Evolutionary conservation across 148 eudicot genomes (phyloP), one percentile per base, ranked within the genome.

Genomic region (Silene uniflora): DNA sequence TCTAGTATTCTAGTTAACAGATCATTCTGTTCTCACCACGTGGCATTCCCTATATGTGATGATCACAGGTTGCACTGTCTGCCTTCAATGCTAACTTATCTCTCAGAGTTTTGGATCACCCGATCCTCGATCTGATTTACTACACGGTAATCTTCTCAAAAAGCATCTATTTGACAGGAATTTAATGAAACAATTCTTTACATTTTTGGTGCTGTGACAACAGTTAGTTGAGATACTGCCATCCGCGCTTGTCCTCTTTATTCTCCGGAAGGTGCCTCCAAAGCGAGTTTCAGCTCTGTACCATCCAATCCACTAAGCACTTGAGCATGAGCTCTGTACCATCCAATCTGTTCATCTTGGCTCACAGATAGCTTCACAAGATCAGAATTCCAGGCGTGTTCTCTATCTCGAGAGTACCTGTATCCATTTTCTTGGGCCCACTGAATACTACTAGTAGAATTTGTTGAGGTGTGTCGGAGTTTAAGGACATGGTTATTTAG

Each of bases 51-150:
- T 72, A 58, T 12, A 60, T 16, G 69, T 61, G 44, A 39, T 75
- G 27, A 62, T 73, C 73, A 79, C 89, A 94, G 98, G 97, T 81
- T 77, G 77, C 78, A 69, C 69, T 90, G 70, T 94, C 98, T 73
- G 89, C 97, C 52, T 94, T 94, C 58, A 89, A 91, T 71, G 44
- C 84, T 67, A 83, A 91, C 71, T 96, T 90, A 73, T 87, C 97
- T 29, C 93, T 94, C 10, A 85, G 89, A 55, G 92, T 91, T n/a
- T 77, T 91, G 83, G 87, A 91, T 88, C 98, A 91, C 86, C 98
- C 98, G 9, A 65, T 94, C 66, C 73, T 94, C 76, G 88, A 91
- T 78, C 83, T 94, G 49, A 85, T 94, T 60, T 83, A 76, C 78
- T 83, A 83, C 76, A 63, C 11, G 85, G 82, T 79, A 76, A 67